phyloP scores from a whole-genome alignment of 192 early-diverging fungal genomes.

The Coemansia sp. region DNA sequence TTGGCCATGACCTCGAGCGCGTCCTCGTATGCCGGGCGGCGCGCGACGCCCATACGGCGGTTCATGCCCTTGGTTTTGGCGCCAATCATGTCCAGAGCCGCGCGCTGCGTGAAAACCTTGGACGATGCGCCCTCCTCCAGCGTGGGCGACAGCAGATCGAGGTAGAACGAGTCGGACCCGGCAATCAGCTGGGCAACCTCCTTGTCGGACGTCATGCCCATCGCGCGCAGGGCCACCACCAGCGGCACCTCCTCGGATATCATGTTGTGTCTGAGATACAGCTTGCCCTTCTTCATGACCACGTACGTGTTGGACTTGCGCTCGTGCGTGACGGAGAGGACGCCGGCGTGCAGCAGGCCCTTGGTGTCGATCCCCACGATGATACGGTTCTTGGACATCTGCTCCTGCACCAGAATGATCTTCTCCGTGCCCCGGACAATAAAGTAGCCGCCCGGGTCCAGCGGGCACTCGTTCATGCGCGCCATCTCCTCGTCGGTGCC shows the following conservation, averaged over 20 bases:
- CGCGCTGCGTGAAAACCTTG: constrained; percentile 84
- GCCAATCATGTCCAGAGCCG: constrained; percentile 89
- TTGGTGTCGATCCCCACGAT: constrained; percentile 87
- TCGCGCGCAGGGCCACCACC: constrained; percentile 83
- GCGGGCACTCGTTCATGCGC: constrained; percentile 86
- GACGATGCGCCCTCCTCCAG: constrained; percentile 79
- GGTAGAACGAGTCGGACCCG: constrained; percentile 77
- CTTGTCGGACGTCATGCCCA: constrained; percentile 93
- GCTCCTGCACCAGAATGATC: constrained; percentile 97
- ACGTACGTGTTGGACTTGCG: constrained; percentile 93
- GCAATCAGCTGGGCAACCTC: constrained; percentile 93
- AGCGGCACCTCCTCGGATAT: constrained; percentile 86
- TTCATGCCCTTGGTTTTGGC: constrained; percentile 66
- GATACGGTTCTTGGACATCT: constrained; percentile 97
- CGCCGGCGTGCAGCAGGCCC: constrained; percentile 78
- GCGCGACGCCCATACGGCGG: constrained; percentile 53
- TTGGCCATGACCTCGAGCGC: constrained; percentile 83
- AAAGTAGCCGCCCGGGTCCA: constrained; percentile 99
- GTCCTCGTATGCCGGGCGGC: constrained; percentile 71
- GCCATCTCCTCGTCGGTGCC: constrained; percentile 83
- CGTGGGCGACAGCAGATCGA: constrained; percentile 81
- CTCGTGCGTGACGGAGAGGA: constrained; percentile 89
- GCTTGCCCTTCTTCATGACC: constrained; percentile 56
- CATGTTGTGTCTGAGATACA: constrained; percentile 91
- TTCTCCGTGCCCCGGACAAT: constrained; percentile 95